These are phyloP conservation scores for Gossypium mustelinum DNA, from an alignment of 345 rosid genomes.

Conservation along the genomic window DNA sequence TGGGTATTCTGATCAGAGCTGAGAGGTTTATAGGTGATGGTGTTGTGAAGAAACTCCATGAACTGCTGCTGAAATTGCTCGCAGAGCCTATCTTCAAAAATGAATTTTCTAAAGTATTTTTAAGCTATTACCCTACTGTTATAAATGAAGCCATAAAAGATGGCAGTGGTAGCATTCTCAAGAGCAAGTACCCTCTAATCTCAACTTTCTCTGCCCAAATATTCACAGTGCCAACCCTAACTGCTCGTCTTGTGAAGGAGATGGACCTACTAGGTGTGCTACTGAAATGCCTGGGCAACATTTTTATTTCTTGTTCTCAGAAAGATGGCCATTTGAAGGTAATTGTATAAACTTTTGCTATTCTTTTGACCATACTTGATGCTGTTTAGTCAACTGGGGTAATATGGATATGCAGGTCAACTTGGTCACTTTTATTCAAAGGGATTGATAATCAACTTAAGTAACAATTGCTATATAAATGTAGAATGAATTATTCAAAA, in stretches of 20 bases:
- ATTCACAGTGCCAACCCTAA: conserved; percentile 84
- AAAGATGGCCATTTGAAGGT: conserved; percentile 84
- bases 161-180: conserved; percentile 35
- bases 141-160: conserved; percentile 57
- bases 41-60: conserved; percentile 59
- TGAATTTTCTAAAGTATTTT: conserved; percentile 80
- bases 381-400: neutral
- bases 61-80: conserved; percentile 74
- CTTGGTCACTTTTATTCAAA: neutral
- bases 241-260: conserved; percentile 89
- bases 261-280: conserved; percentile 59
- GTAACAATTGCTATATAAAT: neutral
- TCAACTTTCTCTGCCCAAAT: conserved; percentile 89
- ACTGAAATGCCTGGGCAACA: conserved; percentile 65
- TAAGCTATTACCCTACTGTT: conserved; percentile 66
- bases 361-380: neutral
- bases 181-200: conserved; percentile 48
- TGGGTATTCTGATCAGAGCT: conserved; percentile 66
- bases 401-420: neutral
- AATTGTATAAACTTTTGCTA: neutral
- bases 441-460: neutral
- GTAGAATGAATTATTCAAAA: neutral
- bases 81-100: conserved; percentile 86
- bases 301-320: conserved; percentile 62
- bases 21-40: conserved; percentile 57